Evolutionary conservation across 768 basidiomycete genomes (phyloP), one percentile per base, ranked within the genome.

Genomic region (Lactarius akahatsu): DNA sequence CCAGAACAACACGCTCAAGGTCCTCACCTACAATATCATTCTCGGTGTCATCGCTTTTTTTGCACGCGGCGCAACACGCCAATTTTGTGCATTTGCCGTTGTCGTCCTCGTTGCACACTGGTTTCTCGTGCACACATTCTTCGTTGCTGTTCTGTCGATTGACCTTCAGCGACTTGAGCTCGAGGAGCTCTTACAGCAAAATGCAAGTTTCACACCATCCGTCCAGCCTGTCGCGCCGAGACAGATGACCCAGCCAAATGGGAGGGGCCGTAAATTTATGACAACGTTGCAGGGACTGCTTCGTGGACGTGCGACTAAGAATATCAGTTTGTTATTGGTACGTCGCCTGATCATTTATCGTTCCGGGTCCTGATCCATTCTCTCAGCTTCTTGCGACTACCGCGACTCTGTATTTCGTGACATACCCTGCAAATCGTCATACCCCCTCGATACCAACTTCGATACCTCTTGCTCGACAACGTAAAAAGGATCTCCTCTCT

Each of bases 111-210:
- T 98, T 36, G 95, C 94, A 18, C 96, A 98, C 75, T 98, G 94
- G 94, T 96, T 96, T 79, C 83, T 98, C 67, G 90, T 96, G 18
- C 93, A 97, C 73, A 97, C 94, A 0, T 96, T 98, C 78, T 98
- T 96, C 78, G 81, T 96, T 69, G 91, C 96, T 7, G 94, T 97
- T 32, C 79, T 99, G 28, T 94, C 94, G 0, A 97, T 99, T 71
- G 96, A 99, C 79, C 87, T 98, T 56, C 95, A 97, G 70, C 86
- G 96, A 56, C 78, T 99, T 30, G 96, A 95, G 90, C 82, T 96
- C 55, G 90, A 92, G 64, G 93, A 99, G 74, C 81, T 98, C 11
- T 79, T 97, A 26, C 84, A 86, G 9, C 92, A 92, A 73, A 86
- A 89, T 69, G 77, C 86, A 1, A 83, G 78, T 59, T 75, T 87